Evolutionary conservation across 305 asterid genomes (phyloP), one percentile per base, ranked within the genome.

Genomic region (Fraxinus latifolia): DNA sequence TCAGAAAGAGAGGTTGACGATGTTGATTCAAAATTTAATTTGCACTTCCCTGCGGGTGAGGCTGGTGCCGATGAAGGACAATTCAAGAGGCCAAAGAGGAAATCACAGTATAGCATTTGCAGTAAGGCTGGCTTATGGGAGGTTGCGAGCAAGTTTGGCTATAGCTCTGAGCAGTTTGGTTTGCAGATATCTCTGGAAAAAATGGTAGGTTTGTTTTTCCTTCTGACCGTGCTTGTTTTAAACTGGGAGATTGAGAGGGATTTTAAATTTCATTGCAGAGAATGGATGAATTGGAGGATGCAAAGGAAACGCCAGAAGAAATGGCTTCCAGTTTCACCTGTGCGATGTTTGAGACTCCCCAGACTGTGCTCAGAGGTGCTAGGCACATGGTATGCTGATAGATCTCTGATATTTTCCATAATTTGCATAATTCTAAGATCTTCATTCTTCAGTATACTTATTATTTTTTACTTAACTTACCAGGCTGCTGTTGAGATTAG

Each of bases 401-500:
- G 77, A 80, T 8, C 67, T 42, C 34, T 42, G 7, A 27, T 68
- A 78, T 62, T 79, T 80, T 21, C n/a, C 29, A 5, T 58, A 58
- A 73, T 5, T 58, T 17, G 2, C 27, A 74, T 58, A 21, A 32
- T 79, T 87, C 73, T 23, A 34, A 36, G 74, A 77, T 82, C 50
- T 80, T 42, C 36, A 7, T n/a, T 19, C 29, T 6, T 1, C 14
- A 3, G 71, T 58, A 27, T 85, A 29, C 62, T 32, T 47, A 74
- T 78, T 82, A 44, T 72, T 58, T 11, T 78, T 58, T 19, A 77
- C 47, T 1, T 82, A 74, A 74, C 81, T 82, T 77, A 81, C 34
- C 91, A 94, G 99, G 98, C 99, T 47, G 95, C 99, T 76, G 94
- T 96, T 77, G 98, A 96, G 91, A 96, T 96, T 76, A 92, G 97